Evolutionary conservation across 176 grass and related monocot genomes (phyloP), one percentile per base, ranked within the genome.

Genomic region (Zoysia japonica): DNA sequence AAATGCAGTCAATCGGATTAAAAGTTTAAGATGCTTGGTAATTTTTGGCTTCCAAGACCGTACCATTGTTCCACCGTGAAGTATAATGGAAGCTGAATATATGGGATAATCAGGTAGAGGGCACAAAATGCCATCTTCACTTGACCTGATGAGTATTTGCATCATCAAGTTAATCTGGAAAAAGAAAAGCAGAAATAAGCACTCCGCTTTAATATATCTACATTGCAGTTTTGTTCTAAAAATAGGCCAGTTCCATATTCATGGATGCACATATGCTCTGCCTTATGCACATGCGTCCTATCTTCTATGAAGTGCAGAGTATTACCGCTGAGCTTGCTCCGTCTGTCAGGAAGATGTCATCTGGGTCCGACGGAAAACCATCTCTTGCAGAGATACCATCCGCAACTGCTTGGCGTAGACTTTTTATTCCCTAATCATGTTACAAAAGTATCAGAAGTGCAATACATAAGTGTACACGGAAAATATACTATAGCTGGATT

Each of bases 61-160:
- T 93, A 93, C 93, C 80, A 88, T 89, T 44, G 85, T 90, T 64
- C 93, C 93, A 65, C 93, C 93, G 62, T 93, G 90, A 80, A 97
- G 93, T 42, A 82, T 53, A 59, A 97, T 93, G 40, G 88, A 84
- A 16, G 78, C 90, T 6, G 93, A 90, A 75, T 97, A 97, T 42
- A 97, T 77, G 0, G 93, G 90, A 71, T 93, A 93, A 44, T 97
- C 90, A 44, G 90, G 93, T 15, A 93, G 78, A 47, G 93, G 90
- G 60, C 93, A 89, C 72, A 97, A 53, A 85, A 97, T 87, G 35
- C 70, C 90, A 43, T 97, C 93, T 82, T 84, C 91, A 35, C 81
- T 70, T 8, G 90, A 89, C 66, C 90, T 90, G 9, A 97, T 90
- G 65, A 91, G 87, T 75, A 97, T 69, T 47, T 93, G 88, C 93